Evolutionary conservation across 2,329 filamentous ascomycete genomes (phyloP).

Genomic region (Calonectria pseudoreteaudii): DNA sequence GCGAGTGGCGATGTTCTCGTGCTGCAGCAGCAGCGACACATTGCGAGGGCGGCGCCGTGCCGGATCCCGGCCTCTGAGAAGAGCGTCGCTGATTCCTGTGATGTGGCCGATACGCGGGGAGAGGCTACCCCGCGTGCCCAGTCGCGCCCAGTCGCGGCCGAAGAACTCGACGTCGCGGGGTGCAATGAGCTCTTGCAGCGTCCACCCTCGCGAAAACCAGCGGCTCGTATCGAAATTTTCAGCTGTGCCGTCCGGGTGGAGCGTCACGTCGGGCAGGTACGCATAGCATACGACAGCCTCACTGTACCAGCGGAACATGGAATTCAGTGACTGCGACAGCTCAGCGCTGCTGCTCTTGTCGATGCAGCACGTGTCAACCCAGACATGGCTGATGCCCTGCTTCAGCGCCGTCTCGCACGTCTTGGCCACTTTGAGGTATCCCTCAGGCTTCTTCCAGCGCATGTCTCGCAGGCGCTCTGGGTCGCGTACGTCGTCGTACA

Average conservation of each 20-base stretch:
- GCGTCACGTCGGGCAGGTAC: constrained; percentile 39
- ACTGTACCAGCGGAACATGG: constrained; percentile 43
- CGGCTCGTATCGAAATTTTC: constrained; percentile 37
- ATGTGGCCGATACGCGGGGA: constrained; percentile 36
- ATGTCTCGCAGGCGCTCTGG: constrained; percentile 34
- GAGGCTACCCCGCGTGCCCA: constrained; percentile 35
- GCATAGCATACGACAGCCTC: constrained; percentile 36
- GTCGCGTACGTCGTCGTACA: constrained; percentile 38
- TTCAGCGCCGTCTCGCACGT: constrained; percentile 38
- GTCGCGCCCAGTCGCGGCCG: constrained; percentile 35
- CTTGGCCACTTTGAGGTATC: constrained; percentile 38
- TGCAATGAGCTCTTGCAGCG: constrained; percentile 41
- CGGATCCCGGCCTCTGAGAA: constrained; percentile 32
- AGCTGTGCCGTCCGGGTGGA: constrained; percentile 23
- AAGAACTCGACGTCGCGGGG: constrained; percentile 43
- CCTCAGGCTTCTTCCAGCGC: constrained; percentile 33
- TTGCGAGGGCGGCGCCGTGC: constrained; percentile 29
- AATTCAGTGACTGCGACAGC: constrained; percentile 41
- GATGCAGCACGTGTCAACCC: constrained; percentile 45
- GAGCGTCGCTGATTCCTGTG: constrained; percentile 38
- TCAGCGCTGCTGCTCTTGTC: constrained; percentile 42
- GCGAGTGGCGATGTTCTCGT: constrained; percentile 44
- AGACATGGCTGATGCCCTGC: constrained; percentile 37
- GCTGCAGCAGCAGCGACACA: constrained; percentile 34
- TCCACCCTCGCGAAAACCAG: constrained; percentile 43